Percentiles rank a stretch among this genome's conserved stretches.
Evolutionary conservation across 1,284 basidiomycete genomes (phyloP).

Genomic region (Baeospora myosura): DNA sequence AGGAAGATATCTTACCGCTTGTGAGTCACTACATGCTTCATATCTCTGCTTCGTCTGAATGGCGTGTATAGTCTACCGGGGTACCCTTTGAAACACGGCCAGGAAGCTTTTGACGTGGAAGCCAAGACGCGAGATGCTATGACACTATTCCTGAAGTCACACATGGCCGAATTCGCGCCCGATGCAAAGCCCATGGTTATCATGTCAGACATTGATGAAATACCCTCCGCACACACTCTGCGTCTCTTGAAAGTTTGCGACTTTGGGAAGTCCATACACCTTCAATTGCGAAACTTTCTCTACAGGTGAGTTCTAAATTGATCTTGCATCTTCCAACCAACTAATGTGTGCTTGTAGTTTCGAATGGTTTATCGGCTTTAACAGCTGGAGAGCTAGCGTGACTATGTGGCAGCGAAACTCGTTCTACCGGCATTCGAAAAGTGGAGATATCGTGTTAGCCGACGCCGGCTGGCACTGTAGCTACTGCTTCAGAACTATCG

Average conservation of each 20-base stretch:
- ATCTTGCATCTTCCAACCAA: slow-evolving; percentile 3
- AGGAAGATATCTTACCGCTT: slow-evolving; percentile 47
- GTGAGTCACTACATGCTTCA: slow-evolving; percentile 24
- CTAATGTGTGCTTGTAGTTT: slow-evolving; percentile 32
- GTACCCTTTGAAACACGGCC: slow-evolving; percentile 25
- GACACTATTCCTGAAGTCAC: slow-evolving; percentile 34
- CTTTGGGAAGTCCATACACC: slow-evolving; percentile 49
- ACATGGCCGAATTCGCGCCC: slow-evolving; percentile 25
- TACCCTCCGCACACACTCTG: slow-evolving; percentile 51
- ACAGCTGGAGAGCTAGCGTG: slow-evolving; percentile 51
- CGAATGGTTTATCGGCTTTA: slow-evolving; percentile 48
- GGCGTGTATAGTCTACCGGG: slow-evolving; percentile 28
- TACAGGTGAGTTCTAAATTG: slow-evolving; percentile 39
- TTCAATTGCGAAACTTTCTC: slow-evolving; percentile 58
- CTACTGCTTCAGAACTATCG: slow-evolving; percentile 57
- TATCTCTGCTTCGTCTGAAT: slow-evolving; percentile 2
- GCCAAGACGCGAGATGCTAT: slow-evolving; percentile 31
- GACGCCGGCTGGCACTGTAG: slow-evolving; percentile 59
- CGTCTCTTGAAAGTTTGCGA: slow-evolving; percentile 52
- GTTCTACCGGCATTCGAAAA: slow-evolving; percentile 52
- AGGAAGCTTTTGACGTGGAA: slow-evolving; percentile 37
- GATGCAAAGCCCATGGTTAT: slow-evolving; percentile 41
- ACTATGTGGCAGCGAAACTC: slow-evolving; percentile 35
- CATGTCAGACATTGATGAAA: slow-evolving; percentile 67
- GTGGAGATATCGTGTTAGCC: slow-evolving; percentile 44